Base-by-base conservation (phyloP, 169 alveolate species). In the Plasmodium fragile region DNA sequence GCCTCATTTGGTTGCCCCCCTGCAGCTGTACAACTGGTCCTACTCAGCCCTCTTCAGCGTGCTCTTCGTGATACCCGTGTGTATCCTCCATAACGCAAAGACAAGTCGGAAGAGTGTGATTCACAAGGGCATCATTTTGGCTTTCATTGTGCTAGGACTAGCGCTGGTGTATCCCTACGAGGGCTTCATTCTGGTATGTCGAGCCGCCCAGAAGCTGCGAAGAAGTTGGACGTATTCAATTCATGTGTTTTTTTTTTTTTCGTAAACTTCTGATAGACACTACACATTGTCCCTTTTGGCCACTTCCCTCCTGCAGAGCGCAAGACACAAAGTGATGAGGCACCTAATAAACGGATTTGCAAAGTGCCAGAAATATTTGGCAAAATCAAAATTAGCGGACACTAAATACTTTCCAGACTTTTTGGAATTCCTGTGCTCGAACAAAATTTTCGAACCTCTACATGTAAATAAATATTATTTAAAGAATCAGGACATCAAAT, bases 11-110 rank as follows among this genome's bases (percentile, higher is more conserved):
- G 11, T 10, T 43, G 3, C 18, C 22, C 59, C 18, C 22, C 22
- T 65, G 11, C 77, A 91, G 94, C 28, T 91, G 36, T 91, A 91
- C 77, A 91, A 91, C 34, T 91, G 94, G 94, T 80, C 94, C 5
- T 81, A 81, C 43, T n/a, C 94, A n/a, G 80, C 41, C 30, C 72
- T 91, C 22, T 91, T 91, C 70, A 30, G 77, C 45, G 32, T 91
- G 45, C 32, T 80, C 30, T 52, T 91, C 55, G 84, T 91, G 32
- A 41, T 39, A 0, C 94, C 94, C n/a, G 69, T 91, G 59, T 91
- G 92, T 32, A 16, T 78, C n/a, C 75, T 91, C 81, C 92, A 91
- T 45, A 81, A 91, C 39, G 52, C n/a, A 22, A 81, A 69, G 34
- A 28, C 32, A 41, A 81, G 81, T 18, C 18, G 53, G 5, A 34